Base-by-base conservation (phyloP, 2,329 filamentous ascomycete species). In the Zasmidium cellare region DNA sequence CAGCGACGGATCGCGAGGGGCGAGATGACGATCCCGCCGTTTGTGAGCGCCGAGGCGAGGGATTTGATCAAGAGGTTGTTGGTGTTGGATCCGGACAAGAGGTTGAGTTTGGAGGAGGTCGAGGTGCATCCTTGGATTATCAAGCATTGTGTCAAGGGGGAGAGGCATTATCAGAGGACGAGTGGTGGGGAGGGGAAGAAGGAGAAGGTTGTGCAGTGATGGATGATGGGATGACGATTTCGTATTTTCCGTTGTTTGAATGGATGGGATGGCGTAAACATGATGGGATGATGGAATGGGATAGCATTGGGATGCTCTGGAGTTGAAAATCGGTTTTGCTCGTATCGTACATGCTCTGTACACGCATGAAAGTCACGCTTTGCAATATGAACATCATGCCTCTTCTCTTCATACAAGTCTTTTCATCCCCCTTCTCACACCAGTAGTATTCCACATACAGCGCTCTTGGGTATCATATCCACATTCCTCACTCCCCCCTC, bases 71-170 rank as follows among this genome's bases (percentile, higher is more conserved):
- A 96, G 77, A 90, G 83, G 79, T 80, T 96, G 41, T 84, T 99
- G 46, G 91, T 97, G 19, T 83, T 97, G 56, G 92, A 97, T 71
- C 94, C 94, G 0, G 91, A 96, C 70, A 96, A 96, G 81, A 84
- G 94, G 64, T 90, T 99, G 67, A 85, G 92, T 2, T 84, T 99
- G 11, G 92, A 96, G 16, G 88, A 96, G 58, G 89, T 97, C 38
- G 88, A 93, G 74, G 82, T 83, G 53, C 94, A 97, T 74, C 93
- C 94, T 18, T 99, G 94, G 94, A 96, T 99, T 69, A 74, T 97
- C 66, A 97, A 97, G 81, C 91, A 97, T 75, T 97, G 93, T 74
- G 82, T 88, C 46, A 82, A 80, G 67, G 77, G 80, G 23, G 79
- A 80, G 60, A 69, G 74, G 63, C 71, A 71, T 19, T 68, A 73